Evolutionary conservation across 352 stramenopile species (phyloP), one percentile per base, ranked within the genome.

Genomic region (Globisporangium carolinianum): DNA sequence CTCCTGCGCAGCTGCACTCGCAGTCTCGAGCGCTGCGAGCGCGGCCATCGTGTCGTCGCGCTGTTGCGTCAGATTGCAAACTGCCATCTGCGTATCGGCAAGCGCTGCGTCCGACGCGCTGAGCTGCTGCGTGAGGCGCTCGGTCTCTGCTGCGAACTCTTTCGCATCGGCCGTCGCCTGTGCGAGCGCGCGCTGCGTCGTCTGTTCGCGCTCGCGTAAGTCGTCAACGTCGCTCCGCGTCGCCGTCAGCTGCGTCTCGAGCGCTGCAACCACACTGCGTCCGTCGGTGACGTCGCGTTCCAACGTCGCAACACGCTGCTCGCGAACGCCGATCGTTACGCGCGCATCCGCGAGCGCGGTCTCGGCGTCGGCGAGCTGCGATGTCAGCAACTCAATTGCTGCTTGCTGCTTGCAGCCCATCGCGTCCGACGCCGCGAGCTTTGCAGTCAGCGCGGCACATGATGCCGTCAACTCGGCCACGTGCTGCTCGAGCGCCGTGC

Each of bases 381-480:
- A 17, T n/a, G 60, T 18, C 12, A 67, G 41, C 15, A 43, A 11
- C 6, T 5, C 47, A 32, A 61, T 52, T 6, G 36, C 41, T 6
- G n/a, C 18, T 4, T 11, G 14, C 36, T 41, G 58, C 36, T 50
- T 48, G n/a, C 32, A 24, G 1, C 1, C 24, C 17, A 57, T 35
- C 17, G 42, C 51, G 36, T 48, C 39, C 3, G 42, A 38, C 0
- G 32, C n/a, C 36, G 42, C 11, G 41, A 52, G 42, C 45, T 49
- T n/a, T n/a, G 45, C 15, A 14, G 14, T 7, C 8, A 57, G 39
- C 3, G 35, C 42, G 32, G 43, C 36, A 7, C 57, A 37, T 1
- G 1, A 15, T 5, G 18, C 47, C 18, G 51, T 18, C 2, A 62
- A 14, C 5, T 46, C 51, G 0, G 50, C n/a, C 0, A 35, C 35